These are phyloP conservation scores for Choiromyces venosus DNA, from an alignment of 495 filamentous ascomycete genomes.

Conservation along the genomic window DNA sequence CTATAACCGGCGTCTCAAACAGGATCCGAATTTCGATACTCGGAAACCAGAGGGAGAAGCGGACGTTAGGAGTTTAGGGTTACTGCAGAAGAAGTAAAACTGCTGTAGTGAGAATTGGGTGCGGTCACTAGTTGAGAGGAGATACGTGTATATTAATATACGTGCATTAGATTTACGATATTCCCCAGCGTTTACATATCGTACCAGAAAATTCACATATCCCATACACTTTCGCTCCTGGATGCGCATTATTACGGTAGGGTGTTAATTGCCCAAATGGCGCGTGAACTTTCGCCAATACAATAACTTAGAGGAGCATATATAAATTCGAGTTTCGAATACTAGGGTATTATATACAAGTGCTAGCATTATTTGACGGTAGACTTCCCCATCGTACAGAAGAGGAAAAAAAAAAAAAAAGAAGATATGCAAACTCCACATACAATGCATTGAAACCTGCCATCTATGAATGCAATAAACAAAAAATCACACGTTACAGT, in stretches of 20 bases:
- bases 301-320: neutral
- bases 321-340: neutral
- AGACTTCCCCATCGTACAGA: neutral
- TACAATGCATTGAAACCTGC: neutral
- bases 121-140: neutral
- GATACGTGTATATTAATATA: neutral
- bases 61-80: slow-evolving; percentile 49
- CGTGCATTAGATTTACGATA: neutral
- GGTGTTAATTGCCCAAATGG: neutral
- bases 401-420: neutral
- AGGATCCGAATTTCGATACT: slow-evolving; percentile 68
- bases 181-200: neutral
- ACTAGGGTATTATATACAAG: neutral
- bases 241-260: neutral
- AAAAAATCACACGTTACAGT: slow-evolving; percentile 21
- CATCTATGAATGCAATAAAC: neutral
- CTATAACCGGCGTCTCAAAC: slow-evolving; percentile 74
- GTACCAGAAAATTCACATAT: neutral
- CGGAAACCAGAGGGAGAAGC: slow-evolving; percentile 45
- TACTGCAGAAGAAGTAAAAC: slow-evolving; percentile 24
- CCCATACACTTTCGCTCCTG: neutral
- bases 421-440: neutral
- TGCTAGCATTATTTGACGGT: neutral
- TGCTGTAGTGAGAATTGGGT: neutral
- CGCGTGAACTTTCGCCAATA: neutral